phyloP scores from a whole-genome alignment of 1,284 basidiomycete genomes.

The Pyrrhoderma lamaoense region DNA sequence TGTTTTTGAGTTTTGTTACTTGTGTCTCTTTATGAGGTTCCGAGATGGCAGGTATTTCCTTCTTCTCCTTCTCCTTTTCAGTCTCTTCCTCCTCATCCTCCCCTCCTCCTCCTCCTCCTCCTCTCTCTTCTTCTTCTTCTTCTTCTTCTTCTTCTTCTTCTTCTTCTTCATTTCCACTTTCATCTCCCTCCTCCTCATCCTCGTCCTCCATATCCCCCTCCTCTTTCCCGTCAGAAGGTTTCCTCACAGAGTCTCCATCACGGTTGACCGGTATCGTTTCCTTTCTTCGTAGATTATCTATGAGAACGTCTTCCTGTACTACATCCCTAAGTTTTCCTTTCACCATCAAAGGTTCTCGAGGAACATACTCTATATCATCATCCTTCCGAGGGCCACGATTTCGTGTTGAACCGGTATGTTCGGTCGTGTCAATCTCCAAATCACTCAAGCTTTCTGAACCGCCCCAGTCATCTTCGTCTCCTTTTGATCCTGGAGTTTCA shows the following conservation, averaged over 20 bases:
- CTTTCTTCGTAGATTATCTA: no score
- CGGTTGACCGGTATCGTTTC: no score
- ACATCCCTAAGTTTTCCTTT: neutral
- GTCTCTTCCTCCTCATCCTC: slow-evolving; percentile 18
- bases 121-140: slow-evolving; percentile 19
- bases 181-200: neutral
- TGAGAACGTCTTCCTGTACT: no score
- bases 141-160: slow-evolving; percentile 37
- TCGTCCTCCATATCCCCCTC: neutral
- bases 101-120: slow-evolving; percentile 7
- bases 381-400: neutral
- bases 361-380: slow-evolving; percentile 12
- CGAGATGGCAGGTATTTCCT: no score
- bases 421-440: slow-evolving; percentile 36
- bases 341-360: neutral
- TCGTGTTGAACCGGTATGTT: no score
- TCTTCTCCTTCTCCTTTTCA: slow-evolving; percentile 20
- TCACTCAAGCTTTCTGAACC: slow-evolving; percentile 45
- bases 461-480: slow-evolving; percentile 42
- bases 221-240: neutral
- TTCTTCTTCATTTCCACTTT: slow-evolving; percentile 10
- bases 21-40: slow-evolving; percentile 23
- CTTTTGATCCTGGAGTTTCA: slow-evolving; percentile 25
- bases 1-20: slow-evolving; percentile 46
- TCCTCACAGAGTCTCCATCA: no score